phyloP scores from a whole-genome alignment of 202 grass and related monocot species.

The Cymbopogon flexuosus region DNA sequence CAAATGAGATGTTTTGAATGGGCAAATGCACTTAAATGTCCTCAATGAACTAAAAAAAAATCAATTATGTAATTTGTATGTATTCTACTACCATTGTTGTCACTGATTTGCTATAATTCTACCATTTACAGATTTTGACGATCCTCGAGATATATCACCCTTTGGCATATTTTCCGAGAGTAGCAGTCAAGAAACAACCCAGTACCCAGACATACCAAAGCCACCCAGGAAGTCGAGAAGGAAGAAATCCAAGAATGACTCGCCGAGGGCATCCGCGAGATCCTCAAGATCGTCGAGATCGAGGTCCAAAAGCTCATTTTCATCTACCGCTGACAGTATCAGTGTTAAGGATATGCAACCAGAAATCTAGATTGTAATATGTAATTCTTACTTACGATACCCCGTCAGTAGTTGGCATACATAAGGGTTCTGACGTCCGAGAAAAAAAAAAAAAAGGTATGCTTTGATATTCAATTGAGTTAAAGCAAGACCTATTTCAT shows the following conservation, averaged over 20 bases:
- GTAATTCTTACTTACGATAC: background rate
- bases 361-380: constrained; percentile 44
- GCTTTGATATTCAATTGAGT: background rate
- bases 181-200: constrained; percentile 13
- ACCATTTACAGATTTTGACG: constrained; percentile 66
- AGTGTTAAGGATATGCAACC: constrained; percentile 12
- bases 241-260: constrained; percentile 49
- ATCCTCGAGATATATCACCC: constrained; percentile 52
- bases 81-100: background rate
- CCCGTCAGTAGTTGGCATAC: background rate
- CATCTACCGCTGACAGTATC: constrained; percentile 29
- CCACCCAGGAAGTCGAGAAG: constrained; percentile 49
- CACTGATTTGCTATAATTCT: background rate
- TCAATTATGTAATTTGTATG: background rate
- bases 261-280: constrained; percentile 31
- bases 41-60: background rate
- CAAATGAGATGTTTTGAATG: background rate
- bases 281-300: constrained; percentile 49
- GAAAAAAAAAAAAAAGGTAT: background rate
- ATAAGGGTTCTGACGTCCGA: background rate
- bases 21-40: background rate
- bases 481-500: background rate
- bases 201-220: constrained; percentile 65
- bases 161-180: constrained; percentile 55
- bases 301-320: constrained; percentile 51